These are phyloP conservation scores for Rhizopus arrhizus DNA, from an alignment of 371 early-diverging fungal species.

Conservation along the genomic window DNA sequence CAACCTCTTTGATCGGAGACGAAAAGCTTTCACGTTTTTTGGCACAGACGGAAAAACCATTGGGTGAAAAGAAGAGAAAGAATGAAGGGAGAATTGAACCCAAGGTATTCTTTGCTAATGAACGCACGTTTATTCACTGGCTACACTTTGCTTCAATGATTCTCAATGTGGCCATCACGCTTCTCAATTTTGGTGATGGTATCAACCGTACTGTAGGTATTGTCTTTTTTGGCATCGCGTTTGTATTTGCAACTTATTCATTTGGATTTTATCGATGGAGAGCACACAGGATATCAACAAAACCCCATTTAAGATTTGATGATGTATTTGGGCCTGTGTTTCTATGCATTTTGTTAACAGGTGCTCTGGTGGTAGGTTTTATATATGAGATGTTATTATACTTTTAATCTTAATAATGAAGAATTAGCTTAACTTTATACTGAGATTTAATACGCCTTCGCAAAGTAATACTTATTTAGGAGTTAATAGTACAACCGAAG, in stretches of 20 bases:
- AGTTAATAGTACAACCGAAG: slow-evolving; percentile 3
- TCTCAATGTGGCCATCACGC: slow-evolving; percentile 64
- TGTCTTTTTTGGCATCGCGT: slow-evolving; percentile 70
- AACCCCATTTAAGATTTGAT: slow-evolving; percentile 60
- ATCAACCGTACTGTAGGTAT: slow-evolving; percentile 63
- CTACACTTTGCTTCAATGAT: slow-evolving; percentile 68
- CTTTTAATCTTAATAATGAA: too few species aligned
- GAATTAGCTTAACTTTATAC: slow-evolving; percentile 24
- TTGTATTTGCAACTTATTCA: slow-evolving; percentile 78
- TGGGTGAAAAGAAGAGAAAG: slow-evolving; percentile 13
- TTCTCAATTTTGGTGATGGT: slow-evolving; percentile 77
- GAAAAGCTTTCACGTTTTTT: not conserved
- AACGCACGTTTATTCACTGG: slow-evolving; percentile 92
- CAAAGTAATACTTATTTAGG: slow-evolving; percentile 14
- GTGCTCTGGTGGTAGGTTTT: slow-evolving; percentile 79
- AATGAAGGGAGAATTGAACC: slow-evolving; percentile 65
- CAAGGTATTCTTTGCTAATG: slow-evolving; percentile 97
- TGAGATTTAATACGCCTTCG: slow-evolving; percentile 20
- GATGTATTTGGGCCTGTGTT: slow-evolving; percentile 75
- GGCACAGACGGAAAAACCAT: slow-evolving; percentile 1
- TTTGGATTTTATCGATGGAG: slow-evolving; percentile 87
- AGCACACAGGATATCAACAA: slow-evolving; percentile 56
- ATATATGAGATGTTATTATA: too few species aligned
- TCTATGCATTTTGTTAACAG: slow-evolving; percentile 78
- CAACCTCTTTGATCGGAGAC: too few species aligned